These are phyloP conservation scores for Argentina anserina DNA, from an alignment of 306 rosid genomes.

Conservation along the genomic window DNA sequence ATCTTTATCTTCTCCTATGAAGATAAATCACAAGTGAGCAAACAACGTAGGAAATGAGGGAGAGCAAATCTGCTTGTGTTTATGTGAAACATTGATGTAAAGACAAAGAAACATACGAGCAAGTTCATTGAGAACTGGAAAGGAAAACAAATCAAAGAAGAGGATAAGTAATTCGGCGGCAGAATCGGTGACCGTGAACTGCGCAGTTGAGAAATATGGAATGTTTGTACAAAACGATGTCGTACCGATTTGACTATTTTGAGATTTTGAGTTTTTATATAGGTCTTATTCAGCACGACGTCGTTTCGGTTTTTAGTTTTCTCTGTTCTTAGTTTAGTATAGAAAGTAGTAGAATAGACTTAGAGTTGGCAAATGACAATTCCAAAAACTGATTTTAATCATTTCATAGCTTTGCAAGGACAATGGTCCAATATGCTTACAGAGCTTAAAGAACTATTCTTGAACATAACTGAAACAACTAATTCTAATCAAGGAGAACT, in stretches of 20 bases:
- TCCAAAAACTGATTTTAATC: not conserved
- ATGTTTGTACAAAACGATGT: not conserved
- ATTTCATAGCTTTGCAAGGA: too few relatives aligned
- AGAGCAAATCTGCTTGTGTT: not conserved
- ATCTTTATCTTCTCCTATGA: conserved; percentile 46
- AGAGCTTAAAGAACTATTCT: not conserved
- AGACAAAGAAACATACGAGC: conserved; percentile 20
- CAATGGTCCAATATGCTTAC: not conserved
- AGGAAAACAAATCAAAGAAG: not conserved
- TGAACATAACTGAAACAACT: not conserved
- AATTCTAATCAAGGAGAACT: conserved; percentile 3
- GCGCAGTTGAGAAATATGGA: not conserved
- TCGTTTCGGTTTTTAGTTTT: not conserved
- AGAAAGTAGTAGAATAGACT: too few relatives aligned
- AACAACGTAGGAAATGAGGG: not conserved
- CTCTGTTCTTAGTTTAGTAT: not conserved
- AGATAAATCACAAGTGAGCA: not conserved
- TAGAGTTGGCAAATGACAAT: not conserved
- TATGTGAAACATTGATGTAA: not conserved
- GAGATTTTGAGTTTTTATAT: not conserved
- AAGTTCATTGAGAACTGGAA: conserved; percentile 34
- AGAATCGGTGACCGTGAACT: not conserved
- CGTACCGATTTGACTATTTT: not conserved
- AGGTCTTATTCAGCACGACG: not conserved
- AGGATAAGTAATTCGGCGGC: conserved; percentile 11